Evolutionary conservation across 2,329 filamentous ascomycete genomes (phyloP).

Genomic region (Cytospora mali): DNA sequence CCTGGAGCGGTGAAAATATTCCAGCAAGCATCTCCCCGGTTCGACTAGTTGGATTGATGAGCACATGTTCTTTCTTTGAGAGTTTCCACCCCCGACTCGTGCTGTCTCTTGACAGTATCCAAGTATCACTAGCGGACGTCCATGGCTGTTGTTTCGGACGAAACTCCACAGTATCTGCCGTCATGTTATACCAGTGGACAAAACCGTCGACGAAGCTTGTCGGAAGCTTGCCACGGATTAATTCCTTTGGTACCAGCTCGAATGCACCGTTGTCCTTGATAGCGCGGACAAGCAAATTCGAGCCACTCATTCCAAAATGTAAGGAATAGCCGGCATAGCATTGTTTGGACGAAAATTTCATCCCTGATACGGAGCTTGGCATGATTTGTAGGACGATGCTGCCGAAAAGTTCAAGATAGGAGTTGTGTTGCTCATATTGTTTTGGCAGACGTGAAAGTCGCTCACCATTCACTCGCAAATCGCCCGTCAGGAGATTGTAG

Average conservation of each 20-base stretch:
- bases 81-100: slow-evolving; percentile 32
- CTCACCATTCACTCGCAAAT: slow-evolving; percentile 54
- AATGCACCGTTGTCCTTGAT: slow-evolving; percentile 17
- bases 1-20: slow-evolving; percentile 43
- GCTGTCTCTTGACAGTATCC: slow-evolving; percentile 11
- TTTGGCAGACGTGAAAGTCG: slow-evolving; percentile 51
- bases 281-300: slow-evolving; percentile 40
- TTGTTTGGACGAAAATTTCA: slow-evolving; percentile 45
- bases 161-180: slow-evolving; percentile 38
- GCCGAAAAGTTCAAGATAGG: slow-evolving; percentile 50
- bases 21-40: slow-evolving; percentile 38
- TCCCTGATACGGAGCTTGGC: slow-evolving; percentile 41
- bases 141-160: slow-evolving; percentile 37
- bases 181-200: slow-evolving; percentile 50
- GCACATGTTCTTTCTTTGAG: slow-evolving; percentile 22
- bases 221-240: slow-evolving; percentile 39
- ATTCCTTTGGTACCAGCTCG: slow-evolving; percentile 43
- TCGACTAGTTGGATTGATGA: slow-evolving; percentile 41
- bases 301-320: slow-evolving; percentile 37
- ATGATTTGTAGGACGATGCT: slow-evolving; percentile 45
- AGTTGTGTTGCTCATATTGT: slow-evolving; percentile 44
- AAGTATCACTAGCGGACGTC: slow-evolving; percentile 39
- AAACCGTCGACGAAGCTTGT: slow-evolving; percentile 42
- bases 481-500: slow-evolving; percentile 54
- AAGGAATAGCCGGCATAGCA: slow-evolving; percentile 37